These are phyloP conservation scores for Hanseniaspora meyeri DNA, from an alignment of 805 yeast species.

Conservation along the genomic window DNA sequence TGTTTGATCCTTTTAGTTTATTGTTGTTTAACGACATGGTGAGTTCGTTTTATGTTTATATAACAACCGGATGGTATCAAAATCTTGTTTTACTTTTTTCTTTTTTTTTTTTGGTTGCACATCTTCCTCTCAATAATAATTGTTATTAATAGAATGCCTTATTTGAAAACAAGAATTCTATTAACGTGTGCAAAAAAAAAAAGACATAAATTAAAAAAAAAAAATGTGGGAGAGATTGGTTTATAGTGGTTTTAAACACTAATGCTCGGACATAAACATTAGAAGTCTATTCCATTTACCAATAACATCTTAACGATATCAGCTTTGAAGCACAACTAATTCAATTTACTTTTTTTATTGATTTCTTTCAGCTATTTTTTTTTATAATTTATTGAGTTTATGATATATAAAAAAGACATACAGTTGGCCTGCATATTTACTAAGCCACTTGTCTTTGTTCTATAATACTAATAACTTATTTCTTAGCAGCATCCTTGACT, in stretches of 20 bases:
- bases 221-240: too few species aligned
- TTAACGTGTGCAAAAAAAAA: not conserved
- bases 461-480: slow-evolving; percentile 18
- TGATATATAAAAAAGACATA: not conserved
- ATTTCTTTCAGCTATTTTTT: slow-evolving; percentile 1
- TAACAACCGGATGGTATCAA: too few species aligned
- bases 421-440: too few species aligned
- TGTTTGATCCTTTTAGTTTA: not conserved
- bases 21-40: not conserved
- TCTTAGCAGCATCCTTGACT: slow-evolving; percentile 87
- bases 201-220: not conserved
- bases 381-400: not conserved
- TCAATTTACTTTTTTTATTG: not conserved
- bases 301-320: too few species aligned
- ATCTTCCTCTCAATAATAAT: too few species aligned
- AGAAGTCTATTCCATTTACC: too few species aligned
- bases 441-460: not conserved
- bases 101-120: not conserved
- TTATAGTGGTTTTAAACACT: too few species aligned
- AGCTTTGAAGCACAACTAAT: not conserved
- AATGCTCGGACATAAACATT: not conserved
- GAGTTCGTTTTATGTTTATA: too few species aligned
- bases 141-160: not conserved
- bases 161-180: too few species aligned
- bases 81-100: not conserved